These are phyloP conservation scores for Pythium aristosporum DNA, from an alignment of 352 stramenopile species.

Conservation along the genomic window DNA sequence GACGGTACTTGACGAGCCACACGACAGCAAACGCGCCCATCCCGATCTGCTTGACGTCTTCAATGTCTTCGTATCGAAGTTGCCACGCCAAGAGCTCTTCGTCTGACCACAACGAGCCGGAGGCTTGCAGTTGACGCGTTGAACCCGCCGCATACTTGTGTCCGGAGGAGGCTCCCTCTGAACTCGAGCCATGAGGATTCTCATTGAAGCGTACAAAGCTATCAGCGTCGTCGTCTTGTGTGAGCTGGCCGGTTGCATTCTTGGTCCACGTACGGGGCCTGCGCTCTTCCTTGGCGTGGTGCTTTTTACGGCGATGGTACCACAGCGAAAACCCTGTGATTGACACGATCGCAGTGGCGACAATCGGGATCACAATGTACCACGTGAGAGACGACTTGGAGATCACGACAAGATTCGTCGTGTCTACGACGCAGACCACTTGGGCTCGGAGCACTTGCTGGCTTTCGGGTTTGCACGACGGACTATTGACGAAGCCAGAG, in stretches of 20 bases:
- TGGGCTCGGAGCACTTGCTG: constrained; percentile 2
- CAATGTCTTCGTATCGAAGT: constrained; percentile 35
- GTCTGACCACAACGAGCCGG: neutral
- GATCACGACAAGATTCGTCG: neutral
- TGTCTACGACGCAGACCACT: constrained; percentile 10
- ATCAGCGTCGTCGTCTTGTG: neutral
- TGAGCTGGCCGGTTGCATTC: neutral
- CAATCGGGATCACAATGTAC: constrained; percentile 9
- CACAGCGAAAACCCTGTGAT: constrained; percentile 9
- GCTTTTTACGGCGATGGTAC: constrained; percentile 8
- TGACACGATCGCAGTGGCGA: neutral
- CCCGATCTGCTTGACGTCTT: constrained; percentile 50
- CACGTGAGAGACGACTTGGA: constrained; percentile 13
- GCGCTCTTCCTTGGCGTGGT: neutral
- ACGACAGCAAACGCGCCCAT: constrained; percentile 47
- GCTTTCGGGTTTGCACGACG: neutral
- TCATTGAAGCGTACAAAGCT: neutral
- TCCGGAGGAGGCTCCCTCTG: too few relatives aligned
- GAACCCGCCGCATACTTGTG: too few relatives aligned
- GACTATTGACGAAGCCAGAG: neutral
- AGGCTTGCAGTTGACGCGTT: too few relatives aligned
- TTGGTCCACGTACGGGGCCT: neutral
- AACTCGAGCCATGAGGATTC: too few relatives aligned
- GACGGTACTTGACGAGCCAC: constrained; percentile 42
- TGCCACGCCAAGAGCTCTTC: constrained; percentile 14